Percentiles rank a stretch among this genome's conserved stretches.
These are phyloP conservation scores for Candida tropicalis DNA, from an alignment of 1,139 yeast species.

Conservation along the genomic window DNA sequence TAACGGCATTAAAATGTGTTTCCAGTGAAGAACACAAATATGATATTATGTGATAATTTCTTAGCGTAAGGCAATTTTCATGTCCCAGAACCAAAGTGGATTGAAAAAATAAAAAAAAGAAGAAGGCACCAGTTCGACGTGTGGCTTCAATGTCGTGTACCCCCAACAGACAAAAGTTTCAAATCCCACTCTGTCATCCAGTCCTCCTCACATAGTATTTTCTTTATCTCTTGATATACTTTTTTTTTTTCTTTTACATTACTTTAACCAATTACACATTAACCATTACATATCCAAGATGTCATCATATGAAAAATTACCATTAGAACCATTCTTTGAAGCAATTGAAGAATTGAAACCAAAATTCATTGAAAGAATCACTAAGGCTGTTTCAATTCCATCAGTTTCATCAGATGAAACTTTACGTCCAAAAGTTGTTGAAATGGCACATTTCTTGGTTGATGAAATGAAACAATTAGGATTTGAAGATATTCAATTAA, in stretches of 20 bases:
- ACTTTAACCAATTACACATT: background rate
- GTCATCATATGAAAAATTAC: slow-evolving; percentile 38
- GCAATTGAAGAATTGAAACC: slow-evolving; percentile 75
- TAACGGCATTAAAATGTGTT: too few relatives aligned
- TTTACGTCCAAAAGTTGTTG: slow-evolving; percentile 81
- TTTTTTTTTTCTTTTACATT: background rate
- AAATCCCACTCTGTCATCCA: background rate
- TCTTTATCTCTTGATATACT: background rate
- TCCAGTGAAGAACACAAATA: too few relatives aligned
- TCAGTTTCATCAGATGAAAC: slow-evolving; percentile 92
- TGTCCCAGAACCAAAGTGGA: too few relatives aligned
- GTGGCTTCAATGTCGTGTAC: slow-evolving; percentile 4
- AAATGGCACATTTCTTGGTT: slow-evolving; percentile 82
- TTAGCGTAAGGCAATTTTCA: slow-evolving; percentile 1
- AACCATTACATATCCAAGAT: background rate
- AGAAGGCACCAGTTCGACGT: slow-evolving; percentile 1
- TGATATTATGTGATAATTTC: too few relatives aligned
- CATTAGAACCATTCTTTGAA: slow-evolving; percentile 50
- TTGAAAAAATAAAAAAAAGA: background rate
- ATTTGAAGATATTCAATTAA: slow-evolving; percentile 78
- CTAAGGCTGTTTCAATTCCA: slow-evolving; percentile 86
- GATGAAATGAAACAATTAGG: slow-evolving; percentile 70
- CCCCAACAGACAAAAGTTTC: background rate
- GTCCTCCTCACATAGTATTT: background rate
- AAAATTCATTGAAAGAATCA: slow-evolving; percentile 64